These are phyloP conservation scores for Phyllachora maydis DNA, from an alignment of 2,329 filamentous ascomycete species.

Conservation along the genomic window DNA sequence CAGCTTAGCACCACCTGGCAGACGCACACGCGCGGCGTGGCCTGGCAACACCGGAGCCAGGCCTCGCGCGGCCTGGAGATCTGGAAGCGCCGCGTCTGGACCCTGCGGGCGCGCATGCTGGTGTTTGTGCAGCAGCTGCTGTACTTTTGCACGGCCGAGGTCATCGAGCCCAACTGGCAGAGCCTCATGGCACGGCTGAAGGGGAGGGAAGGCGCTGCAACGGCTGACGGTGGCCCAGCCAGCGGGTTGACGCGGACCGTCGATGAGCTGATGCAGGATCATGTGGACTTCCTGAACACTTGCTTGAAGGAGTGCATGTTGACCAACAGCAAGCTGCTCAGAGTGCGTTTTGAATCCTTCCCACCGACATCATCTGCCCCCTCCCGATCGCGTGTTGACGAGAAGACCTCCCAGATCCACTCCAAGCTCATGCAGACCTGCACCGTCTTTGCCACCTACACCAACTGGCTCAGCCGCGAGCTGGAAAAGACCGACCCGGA, in stretches of 20 bases:
- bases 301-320: constrained; percentile 98
- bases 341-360: constrained; percentile 30
- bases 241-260: constrained; percentile 47
- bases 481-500: constrained; percentile 71
- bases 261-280: constrained; percentile 95
- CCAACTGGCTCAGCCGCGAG: constrained; percentile 66
- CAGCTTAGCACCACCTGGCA: constrained; percentile 79
- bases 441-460: constrained; percentile 82
- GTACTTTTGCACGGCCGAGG: constrained; percentile 92
- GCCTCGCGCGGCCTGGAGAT: constrained; percentile 56
- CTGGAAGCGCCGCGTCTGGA: constrained; percentile 90
- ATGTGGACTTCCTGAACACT: constrained; percentile 93
- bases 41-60: constrained; percentile 66
- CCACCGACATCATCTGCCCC: background rate
- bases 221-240: constrained; percentile 4
- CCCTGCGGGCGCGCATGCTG: constrained; percentile 78
- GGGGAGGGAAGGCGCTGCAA: constrained; percentile 14
- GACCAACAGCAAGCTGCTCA: constrained; percentile 83
- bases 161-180: constrained; percentile 96
- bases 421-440: constrained; percentile 94
- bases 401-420: constrained; percentile 48
- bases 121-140: constrained; percentile 92
- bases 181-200: constrained; percentile 69
- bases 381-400: constrained; percentile 5
- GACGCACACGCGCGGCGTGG: constrained; percentile 60